phyloP scores from a whole-genome alignment of 2,329 filamentous ascomycete species.

The Dothistroma septosporum region DNA sequence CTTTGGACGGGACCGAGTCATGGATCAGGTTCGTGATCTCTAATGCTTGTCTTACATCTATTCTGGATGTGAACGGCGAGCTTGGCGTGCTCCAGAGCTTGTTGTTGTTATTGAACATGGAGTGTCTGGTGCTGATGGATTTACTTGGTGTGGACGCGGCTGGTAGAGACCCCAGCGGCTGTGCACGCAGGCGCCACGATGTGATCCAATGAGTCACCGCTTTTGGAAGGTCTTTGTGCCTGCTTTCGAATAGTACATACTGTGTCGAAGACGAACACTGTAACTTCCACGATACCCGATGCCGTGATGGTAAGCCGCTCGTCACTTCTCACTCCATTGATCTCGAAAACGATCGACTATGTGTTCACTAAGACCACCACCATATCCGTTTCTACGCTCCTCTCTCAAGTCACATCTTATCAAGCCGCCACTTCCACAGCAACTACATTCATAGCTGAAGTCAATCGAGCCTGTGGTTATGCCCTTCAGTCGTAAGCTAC shows the following conservation, averaged over 20 bases:
- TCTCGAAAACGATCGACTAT: neutral
- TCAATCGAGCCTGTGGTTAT: neutral
- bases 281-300: neutral
- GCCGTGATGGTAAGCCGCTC: neutral
- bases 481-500: neutral
- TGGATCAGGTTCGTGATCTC: no score
- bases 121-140: no score
- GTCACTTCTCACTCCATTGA: neutral
- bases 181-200: neutral
- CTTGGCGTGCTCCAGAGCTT: no score
- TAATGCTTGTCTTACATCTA: no score
- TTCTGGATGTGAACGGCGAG: no score
- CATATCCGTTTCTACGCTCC: neutral
- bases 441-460: neutral
- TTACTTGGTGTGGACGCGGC: no score
- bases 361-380: neutral
- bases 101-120: no score
- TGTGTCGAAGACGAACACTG: slow-evolving; percentile 2
- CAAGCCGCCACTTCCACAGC: neutral
- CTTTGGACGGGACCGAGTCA: no score
- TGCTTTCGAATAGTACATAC: no score
- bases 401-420: neutral
- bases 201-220: neutral
- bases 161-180: no score
- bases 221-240: neutral